A percentile compares a stretch with the other conserved stretches of the same genome.
These are phyloP conservation scores for Xylariaceae sp. DNA, from an alignment of 2,329 filamentous ascomycete species.

Conservation along the genomic window DNA sequence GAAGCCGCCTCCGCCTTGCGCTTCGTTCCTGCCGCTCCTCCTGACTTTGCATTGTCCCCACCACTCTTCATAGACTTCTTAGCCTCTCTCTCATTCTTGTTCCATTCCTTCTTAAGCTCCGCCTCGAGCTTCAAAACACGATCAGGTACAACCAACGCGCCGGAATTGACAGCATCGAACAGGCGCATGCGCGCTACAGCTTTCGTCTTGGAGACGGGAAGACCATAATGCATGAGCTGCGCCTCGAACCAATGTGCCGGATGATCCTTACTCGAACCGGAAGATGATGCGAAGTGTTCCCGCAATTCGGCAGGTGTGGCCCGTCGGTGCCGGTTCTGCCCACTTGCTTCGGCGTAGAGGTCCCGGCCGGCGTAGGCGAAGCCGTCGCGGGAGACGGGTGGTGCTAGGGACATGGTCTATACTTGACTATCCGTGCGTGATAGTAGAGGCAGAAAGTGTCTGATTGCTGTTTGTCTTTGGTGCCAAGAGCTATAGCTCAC, in stretches of 20 bases:
- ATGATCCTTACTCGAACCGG: conserved; percentile 41
- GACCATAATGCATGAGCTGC: conserved; percentile 59
- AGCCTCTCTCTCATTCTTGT: conserved; percentile 45
- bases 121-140: conserved; percentile 47
- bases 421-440: no score
- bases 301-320: conserved; percentile 42
- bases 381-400: conserved; percentile 31
- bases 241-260: conserved; percentile 60
- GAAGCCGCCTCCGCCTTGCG: conserved; percentile 29
- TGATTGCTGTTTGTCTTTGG: no score
- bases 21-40: conserved; percentile 25
- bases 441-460: no score
- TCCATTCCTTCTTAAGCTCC: conserved; percentile 56
- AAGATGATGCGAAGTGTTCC: conserved; percentile 42
- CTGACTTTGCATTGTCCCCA: conserved; percentile 1
- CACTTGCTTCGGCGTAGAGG: conserved; percentile 42
- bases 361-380: conserved; percentile 42
- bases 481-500: no score
- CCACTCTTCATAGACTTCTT: conserved; percentile 36
- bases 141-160: conserved; percentile 45
- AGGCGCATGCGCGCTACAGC: conserved; percentile 54
- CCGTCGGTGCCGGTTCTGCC: conserved; percentile 43
- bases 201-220: conserved; percentile 54
- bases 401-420: conserved; percentile 29
- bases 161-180: conserved; percentile 50